phyloP scores from a whole-genome alignment of 2,329 filamentous ascomycete species.

The Graphilbum ipis-grandicollis region DNA sequence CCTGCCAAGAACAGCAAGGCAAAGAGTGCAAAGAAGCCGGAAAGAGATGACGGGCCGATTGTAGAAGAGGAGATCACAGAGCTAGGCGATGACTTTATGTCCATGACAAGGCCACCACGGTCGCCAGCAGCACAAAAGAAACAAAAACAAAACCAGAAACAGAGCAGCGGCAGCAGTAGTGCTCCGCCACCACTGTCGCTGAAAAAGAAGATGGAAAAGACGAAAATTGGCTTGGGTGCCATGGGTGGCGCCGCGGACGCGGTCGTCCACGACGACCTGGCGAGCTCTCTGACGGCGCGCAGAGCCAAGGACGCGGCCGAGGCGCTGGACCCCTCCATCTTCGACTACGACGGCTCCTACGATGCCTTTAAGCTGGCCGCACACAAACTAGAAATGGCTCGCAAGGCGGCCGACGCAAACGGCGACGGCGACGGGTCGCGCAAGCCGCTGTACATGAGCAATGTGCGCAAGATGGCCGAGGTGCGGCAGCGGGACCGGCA shows the following conservation, averaged over 20 bases:
- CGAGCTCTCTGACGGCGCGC: conserved; percentile 43
- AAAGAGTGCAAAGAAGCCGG: too few relatives aligned
- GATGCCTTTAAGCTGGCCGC: conserved; percentile 52
- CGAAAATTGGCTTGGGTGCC: too few relatives aligned
- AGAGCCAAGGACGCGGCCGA: conserved; percentile 48
- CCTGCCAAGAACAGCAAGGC: conserved; percentile 1
- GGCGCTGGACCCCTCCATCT: conserved; percentile 54
- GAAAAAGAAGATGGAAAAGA: too few relatives aligned
- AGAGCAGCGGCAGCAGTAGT: conserved; percentile 8
- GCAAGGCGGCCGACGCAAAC: conserved; percentile 32
- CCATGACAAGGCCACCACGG: conserved; percentile 11
- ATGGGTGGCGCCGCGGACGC: too few relatives aligned
- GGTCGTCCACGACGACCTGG: conserved; percentile 54
- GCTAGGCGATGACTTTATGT: conserved; percentile 29
- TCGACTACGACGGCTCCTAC: conserved; percentile 74
- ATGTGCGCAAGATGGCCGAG: conserved; percentile 54
- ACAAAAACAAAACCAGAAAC: neutral
- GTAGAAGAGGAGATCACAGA: conserved; percentile 42
- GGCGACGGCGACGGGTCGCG: conserved; percentile 40
- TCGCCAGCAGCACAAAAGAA: too few relatives aligned
- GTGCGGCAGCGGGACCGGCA: conserved; percentile 61
- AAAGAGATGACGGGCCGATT: conserved; percentile 4
- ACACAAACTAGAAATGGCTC: conserved; percentile 26
- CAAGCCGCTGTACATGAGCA: conserved; percentile 65
- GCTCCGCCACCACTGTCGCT: conserved; percentile 17